Base-by-base conservation (phyloP, 2,329 filamentous ascomycete genomes). In the Rachicladosporium sp. region DNA sequence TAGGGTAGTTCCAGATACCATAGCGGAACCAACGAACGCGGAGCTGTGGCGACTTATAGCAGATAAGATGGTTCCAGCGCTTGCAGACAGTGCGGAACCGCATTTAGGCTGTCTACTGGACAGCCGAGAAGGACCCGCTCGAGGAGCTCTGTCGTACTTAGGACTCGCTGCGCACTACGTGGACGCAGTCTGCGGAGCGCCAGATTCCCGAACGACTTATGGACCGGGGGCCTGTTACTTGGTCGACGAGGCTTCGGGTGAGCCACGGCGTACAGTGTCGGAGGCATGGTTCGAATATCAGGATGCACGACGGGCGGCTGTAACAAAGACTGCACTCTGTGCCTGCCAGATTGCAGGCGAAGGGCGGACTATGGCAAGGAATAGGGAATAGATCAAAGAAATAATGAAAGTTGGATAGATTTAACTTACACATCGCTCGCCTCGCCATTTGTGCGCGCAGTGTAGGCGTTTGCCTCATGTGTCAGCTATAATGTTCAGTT, bases 141-240 rank as follows among this genome's bases (percentile, higher is more conserved):
- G 4, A 54, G 43, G 3, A 56, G 42, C 33, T 56, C 53, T 1
- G 48, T 46, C n/a, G n/a, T n/a, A n/a, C n/a, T n/a, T n/a, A 54
- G 44, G n/a, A 50, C 44, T 31, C 5, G 15, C 15, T 19, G 15
- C 3, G 48, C 43, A 5, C 52, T 39, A 37, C 53, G 54, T 4
- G 31, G 2, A 12, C 2, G 15, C 5, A 19, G 3, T 5, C 5
- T 19, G 15, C 15, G 15, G 5, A 19, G 15, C 5, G 15, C 15
- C 15, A 19, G 5, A 19, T 19, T 19, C 5, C 15, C 15, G 15
- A 19, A 19, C 3, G 15, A 5, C 5, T 19, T 19, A 5, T 19
- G 15, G 15, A 19, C 15, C 15, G 15, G 15, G 15, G 15, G 15
- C 15, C 15, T 19, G 15, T 19, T 3, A 19, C 15, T 5, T 19